Evolutionary conservation across 1,139 yeast genomes (phyloP).

Genomic region (Suhomyces terraborum): DNA sequence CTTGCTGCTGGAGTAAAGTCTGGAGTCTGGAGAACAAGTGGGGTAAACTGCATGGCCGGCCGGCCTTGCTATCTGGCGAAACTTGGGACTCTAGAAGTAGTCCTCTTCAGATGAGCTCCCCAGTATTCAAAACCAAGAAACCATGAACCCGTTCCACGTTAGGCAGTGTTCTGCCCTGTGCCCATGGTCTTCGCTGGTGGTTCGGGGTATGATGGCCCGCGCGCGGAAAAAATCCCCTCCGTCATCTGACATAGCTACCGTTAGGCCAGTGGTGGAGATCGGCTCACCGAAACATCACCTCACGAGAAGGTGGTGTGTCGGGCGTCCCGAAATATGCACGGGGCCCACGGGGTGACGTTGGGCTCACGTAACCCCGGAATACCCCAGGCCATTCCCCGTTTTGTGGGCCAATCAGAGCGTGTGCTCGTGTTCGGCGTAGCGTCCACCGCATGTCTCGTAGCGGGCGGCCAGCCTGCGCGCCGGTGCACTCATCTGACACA

Average conservation of each 20-base stretch:
- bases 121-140: too few species aligned
- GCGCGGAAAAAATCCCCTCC: constrained; percentile 5
- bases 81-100: too few species aligned
- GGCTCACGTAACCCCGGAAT: background rate
- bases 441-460: too few species aligned
- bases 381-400: background rate
- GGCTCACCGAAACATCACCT: constrained; percentile 2
- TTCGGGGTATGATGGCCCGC: constrained; percentile 5
- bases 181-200: background rate
- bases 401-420: background rate
- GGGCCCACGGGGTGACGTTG: background rate
- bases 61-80: too few species aligned
- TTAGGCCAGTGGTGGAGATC: background rate
- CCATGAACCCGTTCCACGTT: too few species aligned
- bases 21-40: constrained; percentile 3
- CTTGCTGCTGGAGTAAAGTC: background rate
- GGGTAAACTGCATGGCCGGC: too few species aligned
- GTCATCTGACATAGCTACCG: background rate
- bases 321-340: background rate
- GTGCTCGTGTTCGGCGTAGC: too few species aligned
- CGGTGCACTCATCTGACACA: background rate
- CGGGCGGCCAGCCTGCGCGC: background rate
- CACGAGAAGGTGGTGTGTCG: background rate
- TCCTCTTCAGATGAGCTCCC: too few species aligned
- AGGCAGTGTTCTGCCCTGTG: background rate